Evolutionary conservation across 352 stramenopile species (phyloP), one percentile per base, ranked within the genome.

Genomic region (Aphanomyces astaci): DNA sequence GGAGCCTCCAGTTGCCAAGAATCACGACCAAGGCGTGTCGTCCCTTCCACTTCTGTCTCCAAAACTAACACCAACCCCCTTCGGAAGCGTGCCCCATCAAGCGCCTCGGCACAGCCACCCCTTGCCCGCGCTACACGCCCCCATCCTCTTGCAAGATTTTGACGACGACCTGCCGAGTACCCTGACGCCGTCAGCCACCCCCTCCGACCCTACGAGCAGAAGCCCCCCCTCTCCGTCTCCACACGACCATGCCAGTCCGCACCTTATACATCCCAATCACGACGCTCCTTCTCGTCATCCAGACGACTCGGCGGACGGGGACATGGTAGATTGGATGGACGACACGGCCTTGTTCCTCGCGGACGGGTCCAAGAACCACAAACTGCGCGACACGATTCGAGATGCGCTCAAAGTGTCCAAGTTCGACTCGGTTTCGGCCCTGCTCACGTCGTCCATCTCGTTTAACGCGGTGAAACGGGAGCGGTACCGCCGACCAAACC

Each of bases 361-460:
- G 0, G 88, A 96, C 60, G 90, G 90, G 27, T 86, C 82, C 40
- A 87, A 80, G 59, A 95, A 94, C 75, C 90, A 80, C 63, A 90
- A 86, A 46, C 75, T 97, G 27, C 79, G 90, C 10, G 85, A 95
- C 63, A 94, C 83, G 22, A 91, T 96, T 36, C 79, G 81, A 10
- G 75, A 78, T 4, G 84, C 86, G 2, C 76, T 96, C 3, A 81
- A 88, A 31, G 78, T 92, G 3, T 94, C 86, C 27, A 92, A 93
- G 72, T 97, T 96, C 67, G 90, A 97, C 74, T 96, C 88, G 1
- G 82, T 96, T 24, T 92, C 88, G 22, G 89, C 90, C 13, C 78
- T 96, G 1, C 76, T 96, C 11, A 86, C 89, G 1, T 89, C 80
- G 19, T 89, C 89, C 45, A 79, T 90, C 10, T 71, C 89, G 9